Conservation (phyloP, 192 early-diverging fungal species). For the Mortierella alpina region DNA sequence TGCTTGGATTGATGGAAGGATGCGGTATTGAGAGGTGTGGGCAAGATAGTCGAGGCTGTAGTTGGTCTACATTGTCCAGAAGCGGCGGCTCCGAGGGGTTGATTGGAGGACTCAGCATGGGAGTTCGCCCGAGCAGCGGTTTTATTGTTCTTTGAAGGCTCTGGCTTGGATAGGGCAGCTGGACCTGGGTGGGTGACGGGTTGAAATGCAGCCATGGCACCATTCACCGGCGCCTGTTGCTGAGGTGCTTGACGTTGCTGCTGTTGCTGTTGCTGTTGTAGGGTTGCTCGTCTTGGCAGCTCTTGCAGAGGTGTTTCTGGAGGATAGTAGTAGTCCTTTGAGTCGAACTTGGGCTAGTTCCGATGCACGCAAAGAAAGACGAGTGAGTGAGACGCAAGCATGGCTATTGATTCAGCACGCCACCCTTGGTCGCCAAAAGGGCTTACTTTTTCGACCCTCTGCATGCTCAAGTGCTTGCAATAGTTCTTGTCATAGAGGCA, state of each 20-base stretch:
- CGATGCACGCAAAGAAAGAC: not conserved
- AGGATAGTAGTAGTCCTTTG: conserved; percentile 13
- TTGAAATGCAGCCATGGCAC: no score
- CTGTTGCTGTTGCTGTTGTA: conserved; percentile 6
- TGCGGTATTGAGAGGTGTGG: no score
- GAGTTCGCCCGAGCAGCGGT: not conserved
- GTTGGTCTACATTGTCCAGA: no score
- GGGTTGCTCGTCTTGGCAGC: not conserved
- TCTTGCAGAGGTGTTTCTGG: conserved; percentile 1
- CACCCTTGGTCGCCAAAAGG: not conserved
- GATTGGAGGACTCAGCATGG: no score
- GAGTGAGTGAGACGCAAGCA: not conserved
- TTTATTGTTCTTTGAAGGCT: not conserved
- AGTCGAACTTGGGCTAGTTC: conserved; percentile 18
- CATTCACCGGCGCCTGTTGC: not conserved
- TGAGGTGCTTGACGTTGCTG: conserved; percentile 3
- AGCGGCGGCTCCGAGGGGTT: no score
- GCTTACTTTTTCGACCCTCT: conserved; percentile 23
- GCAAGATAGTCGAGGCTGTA: no score
- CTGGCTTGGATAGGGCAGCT: not conserved
- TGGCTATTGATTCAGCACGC: no score
- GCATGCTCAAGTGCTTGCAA: conserved; percentile 31
- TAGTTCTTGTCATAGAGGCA: conserved; percentile 89
- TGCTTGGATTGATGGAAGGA: not conserved
- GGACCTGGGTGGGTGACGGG: not conserved